Percentiles rank a stretch among this genome's conserved stretches.
phyloP scores from a whole-genome alignment of 2,329 filamentous ascomycete species.

The Fusarium bactridioides region DNA sequence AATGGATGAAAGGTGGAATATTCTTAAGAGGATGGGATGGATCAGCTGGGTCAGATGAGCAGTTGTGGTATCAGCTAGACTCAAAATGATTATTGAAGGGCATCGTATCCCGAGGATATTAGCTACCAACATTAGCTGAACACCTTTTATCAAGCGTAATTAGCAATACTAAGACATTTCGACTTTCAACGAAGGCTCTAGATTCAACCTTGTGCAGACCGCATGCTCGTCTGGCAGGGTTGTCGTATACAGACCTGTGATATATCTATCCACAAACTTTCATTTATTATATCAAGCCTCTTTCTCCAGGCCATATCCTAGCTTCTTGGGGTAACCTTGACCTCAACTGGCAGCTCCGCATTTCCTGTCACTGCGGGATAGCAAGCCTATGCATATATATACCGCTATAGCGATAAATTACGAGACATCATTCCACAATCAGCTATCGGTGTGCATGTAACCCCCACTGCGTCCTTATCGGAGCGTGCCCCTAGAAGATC shows the following conservation, averaged over 20 bases:
- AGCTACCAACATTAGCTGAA: neutral
- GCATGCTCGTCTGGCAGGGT: neutral
- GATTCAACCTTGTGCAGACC: neutral
- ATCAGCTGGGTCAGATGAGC: neutral
- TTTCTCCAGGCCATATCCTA: conserved; percentile 16
- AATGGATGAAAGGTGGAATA: neutral
- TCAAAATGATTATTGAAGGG: neutral
- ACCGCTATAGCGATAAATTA: conserved; percentile 8
- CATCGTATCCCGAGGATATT: neutral
- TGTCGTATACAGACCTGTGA: neutral
- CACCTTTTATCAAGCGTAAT: neutral
- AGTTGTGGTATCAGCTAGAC: neutral
- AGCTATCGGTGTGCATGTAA: conserved; percentile 40
- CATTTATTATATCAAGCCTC: conserved; percentile 9
- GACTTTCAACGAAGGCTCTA: neutral
- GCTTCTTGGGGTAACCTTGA: conserved; percentile 8
- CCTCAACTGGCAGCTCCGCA: conserved; percentile 18
- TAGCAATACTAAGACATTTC: neutral
- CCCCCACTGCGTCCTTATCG: conserved; percentile 21
- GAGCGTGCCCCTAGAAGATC: conserved; percentile 19
- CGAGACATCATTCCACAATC: conserved; percentile 10
- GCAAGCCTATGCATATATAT: neutral
- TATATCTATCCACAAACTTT: neutral
- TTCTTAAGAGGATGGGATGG: neutral
- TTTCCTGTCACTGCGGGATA: conserved; percentile 13